Percentiles rank a stretch among this genome's conserved stretches.
Evolutionary conservation across 805 yeast genomes (phyloP).

Genomic region (Ogataea methanolica): DNA sequence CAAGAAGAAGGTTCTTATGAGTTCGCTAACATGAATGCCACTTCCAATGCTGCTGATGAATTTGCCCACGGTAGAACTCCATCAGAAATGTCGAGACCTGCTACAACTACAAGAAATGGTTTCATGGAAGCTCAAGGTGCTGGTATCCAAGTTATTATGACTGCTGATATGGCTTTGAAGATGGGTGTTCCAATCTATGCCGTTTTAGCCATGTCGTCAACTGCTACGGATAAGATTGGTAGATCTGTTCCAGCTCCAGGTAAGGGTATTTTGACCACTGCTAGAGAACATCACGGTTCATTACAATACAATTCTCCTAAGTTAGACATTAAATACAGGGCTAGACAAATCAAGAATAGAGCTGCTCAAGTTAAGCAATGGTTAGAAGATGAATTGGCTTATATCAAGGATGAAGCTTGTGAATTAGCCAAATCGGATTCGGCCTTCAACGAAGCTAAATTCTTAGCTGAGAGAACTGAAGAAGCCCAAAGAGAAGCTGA

Average conservation of each 20-base stretch:
- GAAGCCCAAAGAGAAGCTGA: slow-evolving; percentile 81
- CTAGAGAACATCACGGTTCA: slow-evolving; percentile 84
- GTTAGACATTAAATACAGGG: slow-evolving; percentile 88
- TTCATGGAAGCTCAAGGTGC: slow-evolving; percentile 99
- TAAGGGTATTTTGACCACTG: slow-evolving; percentile 97
- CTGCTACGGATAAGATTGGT: slow-evolving; percentile 98
- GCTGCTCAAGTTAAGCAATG: slow-evolving; percentile 72
- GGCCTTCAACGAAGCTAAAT: slow-evolving; percentile 48
- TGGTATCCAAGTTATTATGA: slow-evolving; percentile 96
- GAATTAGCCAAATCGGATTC: slow-evolving; percentile 41
- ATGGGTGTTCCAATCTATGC: slow-evolving; percentile 99
- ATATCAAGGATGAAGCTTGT: slow-evolving; percentile 66
- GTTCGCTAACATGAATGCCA: slow-evolving; percentile 98
- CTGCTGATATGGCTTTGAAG: slow-evolving; percentile 85
- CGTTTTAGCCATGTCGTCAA: slow-evolving; percentile 87
- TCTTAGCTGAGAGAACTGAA: slow-evolving; percentile 78
- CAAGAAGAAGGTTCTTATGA: slow-evolving; percentile 98
- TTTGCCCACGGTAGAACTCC: slow-evolving; percentile 96
- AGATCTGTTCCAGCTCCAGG: slow-evolving; percentile 99
- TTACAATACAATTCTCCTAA: slow-evolving; percentile 75
- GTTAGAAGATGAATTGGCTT: slow-evolving; percentile 77
- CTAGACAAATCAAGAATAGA: slow-evolving; percentile 83
- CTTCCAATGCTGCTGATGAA: slow-evolving; percentile 85
- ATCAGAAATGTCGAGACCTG: slow-evolving; percentile 97
- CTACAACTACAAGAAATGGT: slow-evolving; percentile 93